Evolutionary conservation across 768 basidiomycete genomes (phyloP), one percentile per base, ranked within the genome.

Genomic region (Leccinum longicurvipes): DNA sequence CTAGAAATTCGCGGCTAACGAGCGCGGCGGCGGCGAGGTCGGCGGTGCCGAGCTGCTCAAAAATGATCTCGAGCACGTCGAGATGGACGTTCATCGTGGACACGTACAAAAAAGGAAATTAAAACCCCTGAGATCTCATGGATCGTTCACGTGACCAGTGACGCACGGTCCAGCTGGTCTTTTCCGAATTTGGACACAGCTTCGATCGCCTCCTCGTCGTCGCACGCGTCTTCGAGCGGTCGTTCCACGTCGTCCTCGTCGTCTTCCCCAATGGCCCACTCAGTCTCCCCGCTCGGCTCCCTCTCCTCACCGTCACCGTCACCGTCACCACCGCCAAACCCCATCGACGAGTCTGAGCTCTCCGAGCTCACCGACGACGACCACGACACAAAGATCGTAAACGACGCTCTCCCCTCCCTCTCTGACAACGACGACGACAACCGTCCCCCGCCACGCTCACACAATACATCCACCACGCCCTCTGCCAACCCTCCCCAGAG

Each of bases 291-390:
- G 36, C 77, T 82, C 59, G 76, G 80, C 44, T 88, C 87, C 23
- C 78, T 85, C 56, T 87, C 82, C 61, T 86, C 85, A 2, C 86
- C 86, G 62, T 86, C 85, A 1, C 86, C 87, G 0, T 87, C 87
- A 3, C 86, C 85, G 0, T 82, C 87, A 0, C 81, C 79, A 3
- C 79, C 78, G 5, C 67, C 71, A 42, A 63, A 62, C 48, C 74
- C 67, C 57, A 69, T 66, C 58, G 73, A 67, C 61, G 87, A 82
- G 70, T 90, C 89, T 6, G 89, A 91, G 73, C 82, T 91, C 56
- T 90, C 88, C 42, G 89, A 89, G 68, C 82, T 91, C 67, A 91
- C 89, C 15, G 89, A 91, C 65, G 89, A 91, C 65, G 88, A 90
- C 62, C 81, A 86, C 61, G 85, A 87, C 63, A 62, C 70, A 47